These are phyloP conservation scores for Erysimum cheiranthoides DNA, from an alignment of 345 rosid genomes.

Conservation along the genomic window DNA sequence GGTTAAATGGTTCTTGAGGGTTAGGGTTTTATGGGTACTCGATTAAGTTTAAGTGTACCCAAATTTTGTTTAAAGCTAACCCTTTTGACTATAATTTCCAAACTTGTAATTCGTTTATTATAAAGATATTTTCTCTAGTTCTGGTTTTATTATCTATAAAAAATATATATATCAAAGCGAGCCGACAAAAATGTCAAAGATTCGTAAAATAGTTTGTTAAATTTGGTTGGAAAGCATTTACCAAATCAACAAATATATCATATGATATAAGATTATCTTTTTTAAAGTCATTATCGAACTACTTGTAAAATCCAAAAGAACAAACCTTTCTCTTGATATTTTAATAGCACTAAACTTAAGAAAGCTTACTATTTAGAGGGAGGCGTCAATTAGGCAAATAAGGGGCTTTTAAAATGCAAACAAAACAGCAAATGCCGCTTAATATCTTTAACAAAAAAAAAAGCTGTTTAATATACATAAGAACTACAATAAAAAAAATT, in stretches of 20 bases:
- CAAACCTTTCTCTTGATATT: conserved; percentile 9
- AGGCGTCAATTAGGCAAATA: background rate
- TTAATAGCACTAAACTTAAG: conserved; percentile 4
- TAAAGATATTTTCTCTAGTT: conserved; percentile 14
- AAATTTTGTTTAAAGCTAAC: conserved; percentile 46
- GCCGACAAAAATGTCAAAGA: conserved; percentile 24
- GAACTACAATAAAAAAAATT: background rate
- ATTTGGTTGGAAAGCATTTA: background rate
- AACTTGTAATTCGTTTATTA: conserved; percentile 40
- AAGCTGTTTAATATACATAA: conserved; percentile 1
- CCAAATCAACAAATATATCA: conserved; percentile 7
- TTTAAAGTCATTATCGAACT: background rate
- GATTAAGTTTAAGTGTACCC: conserved; percentile 36
- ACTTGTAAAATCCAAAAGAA: conserved; percentile 1
- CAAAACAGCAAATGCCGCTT: conserved; percentile 13
- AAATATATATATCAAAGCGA: background rate
- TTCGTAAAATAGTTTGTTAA: conserved; percentile 2
- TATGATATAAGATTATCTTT: background rate
- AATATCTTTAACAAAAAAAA: no score
- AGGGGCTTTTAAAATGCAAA: no score
- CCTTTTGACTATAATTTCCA: conserved; percentile 41
- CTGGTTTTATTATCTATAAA: background rate
- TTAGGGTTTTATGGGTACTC: conserved; percentile 47
- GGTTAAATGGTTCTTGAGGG: conserved; percentile 45
- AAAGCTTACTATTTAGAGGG: conserved; percentile 18